Percentiles rank a stretch among this genome's conserved stretches.
phyloP scores from a whole-genome alignment of 306 rosid species.

The Citrullus colocynthis region DNA sequence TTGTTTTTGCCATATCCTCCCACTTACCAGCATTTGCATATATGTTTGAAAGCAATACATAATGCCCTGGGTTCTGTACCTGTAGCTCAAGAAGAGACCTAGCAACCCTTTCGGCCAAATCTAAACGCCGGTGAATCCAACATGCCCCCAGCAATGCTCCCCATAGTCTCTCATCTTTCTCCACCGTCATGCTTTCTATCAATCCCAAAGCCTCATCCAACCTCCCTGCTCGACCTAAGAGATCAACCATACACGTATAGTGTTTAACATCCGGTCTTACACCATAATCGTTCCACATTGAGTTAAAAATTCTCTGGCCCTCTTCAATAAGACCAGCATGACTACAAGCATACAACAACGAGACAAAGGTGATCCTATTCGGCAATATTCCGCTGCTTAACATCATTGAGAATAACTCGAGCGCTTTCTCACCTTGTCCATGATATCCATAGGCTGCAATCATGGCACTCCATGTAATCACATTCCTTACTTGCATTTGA shows the following conservation, averaged over 20 bases:
- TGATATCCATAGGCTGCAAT: conserved; percentile 70
- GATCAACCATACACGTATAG: conserved; percentile 72
- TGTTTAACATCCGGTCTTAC: conserved; percentile 64
- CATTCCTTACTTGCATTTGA: conserved; percentile 52
- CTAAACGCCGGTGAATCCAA: conserved; percentile 49
- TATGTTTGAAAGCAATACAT: conserved; percentile 60
- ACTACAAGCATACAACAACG: conserved; percentile 76
- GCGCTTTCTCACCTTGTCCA: conserved; percentile 53
- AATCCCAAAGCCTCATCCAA: conserved; percentile 50
- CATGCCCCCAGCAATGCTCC: conserved; percentile 76
- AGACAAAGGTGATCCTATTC: conserved; percentile 46
- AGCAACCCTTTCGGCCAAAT: conserved; percentile 55
- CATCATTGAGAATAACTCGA: conserved; percentile 48
- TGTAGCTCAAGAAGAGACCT: conserved; percentile 48
- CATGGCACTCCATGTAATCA: conserved; percentile 77
- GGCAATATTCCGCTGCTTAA: conserved; percentile 35
- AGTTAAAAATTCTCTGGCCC: conserved; percentile 41
- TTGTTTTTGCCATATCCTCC: conserved; percentile 50
- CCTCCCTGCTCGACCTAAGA: conserved; percentile 69
- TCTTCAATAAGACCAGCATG: conserved; percentile 57
- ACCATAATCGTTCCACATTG: conserved; percentile 43
- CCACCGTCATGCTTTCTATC: conserved; percentile 35
- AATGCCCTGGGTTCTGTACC: conserved; percentile 59
- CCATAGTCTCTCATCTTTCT: conserved; percentile 65
- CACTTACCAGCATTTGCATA: conserved; percentile 66